Conservation (phyloP, 2,329 filamentous ascomycete species). For the Diaporthe sp. region DNA sequence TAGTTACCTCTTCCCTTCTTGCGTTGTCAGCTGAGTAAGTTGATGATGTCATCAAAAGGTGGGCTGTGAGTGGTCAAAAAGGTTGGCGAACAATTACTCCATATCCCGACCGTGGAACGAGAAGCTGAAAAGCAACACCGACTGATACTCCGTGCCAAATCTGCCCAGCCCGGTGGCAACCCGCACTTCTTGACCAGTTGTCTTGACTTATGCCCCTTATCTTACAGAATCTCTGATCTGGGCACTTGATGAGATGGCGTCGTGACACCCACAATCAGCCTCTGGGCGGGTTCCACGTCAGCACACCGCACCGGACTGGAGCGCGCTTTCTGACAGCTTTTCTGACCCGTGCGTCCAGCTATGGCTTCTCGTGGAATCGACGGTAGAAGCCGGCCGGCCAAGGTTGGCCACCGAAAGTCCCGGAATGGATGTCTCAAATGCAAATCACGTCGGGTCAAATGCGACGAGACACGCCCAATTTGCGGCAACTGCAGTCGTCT, state of each 20-base stretch:
- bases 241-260: not conserved
- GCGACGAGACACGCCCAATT: conserved; percentile 46
- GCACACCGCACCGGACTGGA: not conserved
- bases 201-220: no score
- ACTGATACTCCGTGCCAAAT: conserved; percentile 9
- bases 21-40: not conserved
- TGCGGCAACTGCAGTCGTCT: conserved; percentile 48
- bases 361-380: conserved; percentile 10
- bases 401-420: conserved; percentile 50
- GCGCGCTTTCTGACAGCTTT: not conserved
- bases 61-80: not conserved
- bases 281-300: not conserved
- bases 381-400: conserved; percentile 40
- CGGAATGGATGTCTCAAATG: conserved; percentile 50
- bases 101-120: not conserved
- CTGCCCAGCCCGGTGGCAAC: not conserved
- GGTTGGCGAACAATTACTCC: not conserved
- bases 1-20: not conserved
- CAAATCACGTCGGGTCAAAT: conserved; percentile 50
- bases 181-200: not conserved
- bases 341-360: no score
- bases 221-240: no score
- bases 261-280: not conserved
- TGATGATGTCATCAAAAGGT: not conserved
- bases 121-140: conserved; percentile 4